These are phyloP conservation scores for Fusarium tuaranense DNA, from an alignment of 2,329 filamentous ascomycete species.

Conservation along the genomic window DNA sequence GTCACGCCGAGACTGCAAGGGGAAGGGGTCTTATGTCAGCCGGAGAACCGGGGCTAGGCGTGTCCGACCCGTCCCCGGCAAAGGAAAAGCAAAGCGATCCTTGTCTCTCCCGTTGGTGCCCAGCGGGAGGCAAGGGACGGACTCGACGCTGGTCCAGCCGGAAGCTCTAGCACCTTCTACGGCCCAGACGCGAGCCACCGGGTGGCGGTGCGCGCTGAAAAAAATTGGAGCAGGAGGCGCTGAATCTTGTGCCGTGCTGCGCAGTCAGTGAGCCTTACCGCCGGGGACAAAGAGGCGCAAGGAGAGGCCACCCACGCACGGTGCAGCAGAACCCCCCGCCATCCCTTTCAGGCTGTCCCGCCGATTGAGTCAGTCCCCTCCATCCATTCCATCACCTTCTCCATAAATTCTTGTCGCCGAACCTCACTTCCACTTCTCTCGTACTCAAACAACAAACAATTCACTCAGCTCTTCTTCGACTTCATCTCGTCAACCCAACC, in stretches of 20 bases:
- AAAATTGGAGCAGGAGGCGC: constrained; percentile 9
- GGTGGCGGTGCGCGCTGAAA: constrained; percentile 38
- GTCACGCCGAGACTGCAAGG: constrained; percentile 16
- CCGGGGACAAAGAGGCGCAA: constrained; percentile 23
- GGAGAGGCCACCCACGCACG: constrained; percentile 36
- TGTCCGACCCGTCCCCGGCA: constrained; percentile 13
- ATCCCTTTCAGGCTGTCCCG: constrained; percentile 42
- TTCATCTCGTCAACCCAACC: not conserved
- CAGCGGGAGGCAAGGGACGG: constrained; percentile 13
- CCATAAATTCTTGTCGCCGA: constrained; percentile 44
- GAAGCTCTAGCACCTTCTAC: constrained; percentile 48
- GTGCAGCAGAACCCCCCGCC: constrained; percentile 36
- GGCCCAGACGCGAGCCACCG: constrained; percentile 25
- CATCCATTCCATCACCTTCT: constrained; percentile 47
- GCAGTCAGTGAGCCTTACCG: constrained; percentile 30
- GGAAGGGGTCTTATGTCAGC: constrained; percentile 11
- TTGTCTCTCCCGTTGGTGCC: constrained; percentile 12
- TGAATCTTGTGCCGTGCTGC: not conserved
- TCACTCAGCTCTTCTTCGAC: constrained; percentile 15
- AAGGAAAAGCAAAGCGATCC: not conserved
- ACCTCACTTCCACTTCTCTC: constrained; percentile 30
- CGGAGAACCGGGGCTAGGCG: constrained; percentile 13
- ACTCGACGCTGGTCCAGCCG: constrained; percentile 7
- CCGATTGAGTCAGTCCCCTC: constrained; percentile 55
- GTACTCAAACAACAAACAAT: constrained; percentile 34